phyloP scores from a whole-genome alignment of 768 basidiomycete genomes.

The Tricholoma terreum region DNA sequence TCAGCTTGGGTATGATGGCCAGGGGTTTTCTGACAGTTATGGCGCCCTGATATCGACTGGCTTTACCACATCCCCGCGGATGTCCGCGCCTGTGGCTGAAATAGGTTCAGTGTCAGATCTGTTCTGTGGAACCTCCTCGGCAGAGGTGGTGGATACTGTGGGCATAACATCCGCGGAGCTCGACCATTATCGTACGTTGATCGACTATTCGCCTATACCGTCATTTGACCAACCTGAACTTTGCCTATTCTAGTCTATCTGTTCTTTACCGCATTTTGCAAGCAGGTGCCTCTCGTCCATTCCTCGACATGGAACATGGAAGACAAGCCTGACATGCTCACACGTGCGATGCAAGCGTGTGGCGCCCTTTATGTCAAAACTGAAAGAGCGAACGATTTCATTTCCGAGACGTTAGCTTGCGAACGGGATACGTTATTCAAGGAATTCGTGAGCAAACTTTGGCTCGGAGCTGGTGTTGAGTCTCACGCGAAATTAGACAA shows the following conservation, averaged over 20 bases:
- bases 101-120: constrained; percentile 1
- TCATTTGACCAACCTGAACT: too few species aligned
- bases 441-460: constrained; percentile 49
- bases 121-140: constrained; percentile 29
- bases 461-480: constrained; percentile 9
- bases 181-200: constrained; percentile 52
- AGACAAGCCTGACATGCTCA: constrained; percentile 46
- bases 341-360: constrained; percentile 58
- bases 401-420: constrained; percentile 39
- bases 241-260: constrained; percentile 36
- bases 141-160: constrained; percentile 20
- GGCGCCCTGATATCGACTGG: constrained; percentile 5
- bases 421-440: constrained; percentile 47
- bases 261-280: constrained; percentile 52
- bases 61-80: constrained; percentile 14
- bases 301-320: constrained; percentile 49
- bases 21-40: constrained; percentile 17
- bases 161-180: constrained; percentile 44
- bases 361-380: constrained; percentile 58
- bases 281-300: constrained; percentile 57
- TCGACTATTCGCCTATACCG: constrained; percentile 1
- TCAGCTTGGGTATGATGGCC: constrained; percentile 14
- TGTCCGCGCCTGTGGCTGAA: constrained; percentile 11
- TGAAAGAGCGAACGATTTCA: constrained; percentile 45
- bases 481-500: constrained; percentile 32